Evolutionary conservation across 345 rosid genomes (phyloP), one percentile per base, ranked within the genome.

Genomic region (Angophora floribunda): DNA sequence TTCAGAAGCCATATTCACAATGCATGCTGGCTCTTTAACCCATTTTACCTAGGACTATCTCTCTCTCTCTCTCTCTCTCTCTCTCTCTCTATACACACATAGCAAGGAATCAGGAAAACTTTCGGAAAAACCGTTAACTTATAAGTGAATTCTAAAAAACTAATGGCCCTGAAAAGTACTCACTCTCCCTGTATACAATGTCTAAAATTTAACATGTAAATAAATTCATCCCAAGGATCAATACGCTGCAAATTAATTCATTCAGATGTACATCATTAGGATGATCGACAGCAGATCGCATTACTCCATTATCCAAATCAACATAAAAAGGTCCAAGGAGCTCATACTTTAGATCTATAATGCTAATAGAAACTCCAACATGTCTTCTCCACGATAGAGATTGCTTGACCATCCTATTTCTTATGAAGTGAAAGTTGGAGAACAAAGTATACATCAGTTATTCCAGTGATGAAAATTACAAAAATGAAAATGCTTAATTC

Each of bases 111-210:
- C n/a, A 63, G 70, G 70, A 3, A 6, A 63, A 13, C 32, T 28
- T 9, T n/a, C 13, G 70, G 0, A 13, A 1, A 63, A 28, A 30
- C 70, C 6, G 70, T 63, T 28, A 0, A n/a, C 41, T n/a, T 30
- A 30, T 14, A 15, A 30, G 44, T 15, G 78, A 65, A 21, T 30
- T 65, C 30, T 9, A 65, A 32, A 30, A 61, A 61, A 65, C 44
- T 30, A 44, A 65, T 14, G 21, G 78, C 44, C 79, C 22, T 7
- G 22, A 21, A 67, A 30, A 15, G 44, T 15, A 19, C 22, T 28
- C 70, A 28, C 32, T 63, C 30, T 63, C 36, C 13, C 36, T n/a
- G 16, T 63, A 7, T 32, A 7, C 22, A 67, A 15, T 0, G 22
- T 30, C 79, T n/a, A 15, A 44, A 67, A 7, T 67, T 32, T 67